These are phyloP conservation scores for Calonectria crousiana DNA, from an alignment of 2,329 filamentous ascomycete species.

Conservation along the genomic window DNA sequence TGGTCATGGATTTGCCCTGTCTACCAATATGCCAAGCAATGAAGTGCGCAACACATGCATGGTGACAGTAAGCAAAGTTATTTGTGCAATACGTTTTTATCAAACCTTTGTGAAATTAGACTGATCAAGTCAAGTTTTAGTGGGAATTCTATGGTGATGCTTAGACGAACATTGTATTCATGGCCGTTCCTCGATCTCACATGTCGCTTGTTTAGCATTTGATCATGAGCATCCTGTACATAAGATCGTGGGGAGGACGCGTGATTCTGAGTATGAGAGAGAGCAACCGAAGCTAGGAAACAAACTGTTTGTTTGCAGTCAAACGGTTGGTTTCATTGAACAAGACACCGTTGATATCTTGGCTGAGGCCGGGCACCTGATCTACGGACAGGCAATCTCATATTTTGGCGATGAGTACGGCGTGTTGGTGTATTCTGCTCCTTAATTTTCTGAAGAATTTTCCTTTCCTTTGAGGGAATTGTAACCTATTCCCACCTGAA, in stretches of 20 bases:
- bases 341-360: background rate
- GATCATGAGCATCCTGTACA: background rate
- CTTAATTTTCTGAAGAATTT: background rate
- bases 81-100: background rate
- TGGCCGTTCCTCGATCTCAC: background rate
- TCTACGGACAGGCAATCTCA: background rate
- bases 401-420: background rate
- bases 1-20: background rate
- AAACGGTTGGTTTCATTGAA: background rate
- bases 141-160: background rate
- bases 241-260: background rate
- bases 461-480: too few relatives aligned
- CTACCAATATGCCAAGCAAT: background rate
- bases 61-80: background rate
- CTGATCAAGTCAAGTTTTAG: background rate
- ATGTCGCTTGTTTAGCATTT: background rate
- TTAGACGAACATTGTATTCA: background rate
- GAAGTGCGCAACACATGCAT: background rate
- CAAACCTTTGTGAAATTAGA: background rate
- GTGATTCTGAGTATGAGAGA: background rate
- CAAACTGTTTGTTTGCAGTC: background rate
- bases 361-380: background rate
- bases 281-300: background rate
- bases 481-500: background rate
- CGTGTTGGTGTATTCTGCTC: too few relatives aligned